Evolutionary conservation across 2,329 filamentous ascomycete genomes (phyloP), one percentile per base, ranked within the genome.

Genomic region (Colletotrichum magnum): DNA sequence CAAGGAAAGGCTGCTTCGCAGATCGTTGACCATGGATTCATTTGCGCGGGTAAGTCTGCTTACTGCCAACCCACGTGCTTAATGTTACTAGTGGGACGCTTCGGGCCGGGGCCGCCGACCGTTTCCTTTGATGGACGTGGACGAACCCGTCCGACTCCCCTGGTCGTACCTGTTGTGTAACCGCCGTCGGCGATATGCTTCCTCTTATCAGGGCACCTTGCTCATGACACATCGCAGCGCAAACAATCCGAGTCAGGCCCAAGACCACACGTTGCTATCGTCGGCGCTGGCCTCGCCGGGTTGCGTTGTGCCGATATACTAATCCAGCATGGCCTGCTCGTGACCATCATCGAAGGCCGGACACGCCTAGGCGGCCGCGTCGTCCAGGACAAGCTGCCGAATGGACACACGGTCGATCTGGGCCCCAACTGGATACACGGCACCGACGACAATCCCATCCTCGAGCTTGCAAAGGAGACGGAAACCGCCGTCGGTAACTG

Each of bases 381-480:
- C 36, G 80, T 84, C 63, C 88, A 90, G 73, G 79, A 83, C 58
- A 77, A 75, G 24, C 80, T 90, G 4, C 78, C 80, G 13, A 86
- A 85, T 47, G 85, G 85, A 0, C 79, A 82, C 36, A 72, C 83
- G 7, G 83, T 88, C n/a, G 88, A 90, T 72, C 78, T 87, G 39
- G 92, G 92, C 0, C 90, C 92, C n/a, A 94, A 94, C 74, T 94
- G 92, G 92, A 93, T 94, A 59, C 92, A 94, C 69, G 92, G 92
- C 41, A 93, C 90, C 6, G 82, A 88, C 1, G 84, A 90, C 71
- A 94, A 94, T 74, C 90, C 92, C 0, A 92, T 94, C 16, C 78
- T 91, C 47, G 88, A 92, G 51, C 81, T 94, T 18, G 91, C 90
- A 13, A 87, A 85, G 72, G 81, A 87, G 71, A 93, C 90, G 0